Conservation (phyloP, 1,139 yeast genomes). For the Debaryomyces robertsiae region DNA sequence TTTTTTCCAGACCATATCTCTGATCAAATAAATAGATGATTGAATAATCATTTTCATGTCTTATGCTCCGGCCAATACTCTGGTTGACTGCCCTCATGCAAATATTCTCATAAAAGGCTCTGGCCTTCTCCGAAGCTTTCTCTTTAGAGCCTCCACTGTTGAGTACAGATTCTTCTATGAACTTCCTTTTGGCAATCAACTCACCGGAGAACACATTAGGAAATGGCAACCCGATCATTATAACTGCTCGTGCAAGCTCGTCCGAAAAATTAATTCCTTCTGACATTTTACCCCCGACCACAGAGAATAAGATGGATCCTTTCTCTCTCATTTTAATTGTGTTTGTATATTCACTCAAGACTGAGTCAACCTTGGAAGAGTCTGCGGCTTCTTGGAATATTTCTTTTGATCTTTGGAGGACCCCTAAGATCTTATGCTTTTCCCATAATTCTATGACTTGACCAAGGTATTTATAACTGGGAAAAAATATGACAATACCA, state of each 20-base stretch:
- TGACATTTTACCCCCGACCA: constrained; percentile 91
- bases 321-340: constrained; percentile 23
- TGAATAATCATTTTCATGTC: constrained; percentile 83
- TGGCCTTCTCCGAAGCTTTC: constrained; percentile 50
- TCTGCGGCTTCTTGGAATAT: constrained; percentile 61
- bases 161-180: constrained; percentile 52
- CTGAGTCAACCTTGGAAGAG: constrained; percentile 42
- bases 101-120: constrained; percentile 75
- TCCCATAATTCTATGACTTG: constrained; percentile 58
- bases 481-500: constrained; percentile 83
- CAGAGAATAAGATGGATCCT: constrained; percentile 78
- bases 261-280: constrained; percentile 95
- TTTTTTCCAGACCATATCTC: constrained; percentile 52
- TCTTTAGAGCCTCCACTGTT: constrained; percentile 41
- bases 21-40: constrained; percentile 70
- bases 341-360: constrained; percentile 54
- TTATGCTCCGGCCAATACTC: constrained; percentile 88
- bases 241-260: constrained; percentile 80
- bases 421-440: constrained; percentile 28
- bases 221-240: constrained; percentile 88
- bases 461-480: constrained; percentile 76
- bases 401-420: constrained; percentile 41
- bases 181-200: constrained; percentile 69
- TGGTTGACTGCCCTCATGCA: constrained; percentile 95
- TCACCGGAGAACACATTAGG: constrained; percentile 89